Conservation (phyloP, 2,329 filamentous ascomycete genomes). For the Pseudogymnoascus sp. region DNA sequence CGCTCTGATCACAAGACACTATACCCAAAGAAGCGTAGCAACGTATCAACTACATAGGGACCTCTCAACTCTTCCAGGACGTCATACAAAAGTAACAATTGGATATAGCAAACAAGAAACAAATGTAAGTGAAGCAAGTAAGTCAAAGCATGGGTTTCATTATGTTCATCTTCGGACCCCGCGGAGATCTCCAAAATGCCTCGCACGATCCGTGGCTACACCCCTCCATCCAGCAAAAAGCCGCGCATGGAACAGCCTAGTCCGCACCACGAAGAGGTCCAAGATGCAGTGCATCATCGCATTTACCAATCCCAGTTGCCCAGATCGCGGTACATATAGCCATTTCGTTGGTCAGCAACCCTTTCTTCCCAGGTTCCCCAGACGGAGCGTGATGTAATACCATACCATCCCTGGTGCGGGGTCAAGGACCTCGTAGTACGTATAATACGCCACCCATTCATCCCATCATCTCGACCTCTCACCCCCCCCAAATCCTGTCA, state of each 20-base stretch:
- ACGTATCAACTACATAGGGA: background rate
- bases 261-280: background rate
- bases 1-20: background rate
- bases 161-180: background rate
- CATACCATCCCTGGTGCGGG: background rate
- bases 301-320: background rate
- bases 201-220: background rate
- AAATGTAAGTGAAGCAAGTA: background rate
- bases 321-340: background rate
- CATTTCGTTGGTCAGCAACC: conserved; percentile 1
- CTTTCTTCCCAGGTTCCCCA: background rate
- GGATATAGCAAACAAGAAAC: background rate
- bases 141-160: background rate
- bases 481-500: background rate
- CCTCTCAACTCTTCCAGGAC: background rate
- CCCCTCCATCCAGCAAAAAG: background rate
- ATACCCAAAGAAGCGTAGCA: conserved; percentile 1
- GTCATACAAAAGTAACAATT: background rate
- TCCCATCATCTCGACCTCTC: background rate
- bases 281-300: conserved; percentile 5
- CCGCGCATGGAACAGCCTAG: background rate
- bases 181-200: background rate
- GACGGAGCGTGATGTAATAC: conserved; percentile 1
- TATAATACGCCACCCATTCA: conserved; percentile 1
- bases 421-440: conserved; percentile 7